Conservation (phyloP, 164 flowering plant species). For the Sextonia rubra region DNA sequence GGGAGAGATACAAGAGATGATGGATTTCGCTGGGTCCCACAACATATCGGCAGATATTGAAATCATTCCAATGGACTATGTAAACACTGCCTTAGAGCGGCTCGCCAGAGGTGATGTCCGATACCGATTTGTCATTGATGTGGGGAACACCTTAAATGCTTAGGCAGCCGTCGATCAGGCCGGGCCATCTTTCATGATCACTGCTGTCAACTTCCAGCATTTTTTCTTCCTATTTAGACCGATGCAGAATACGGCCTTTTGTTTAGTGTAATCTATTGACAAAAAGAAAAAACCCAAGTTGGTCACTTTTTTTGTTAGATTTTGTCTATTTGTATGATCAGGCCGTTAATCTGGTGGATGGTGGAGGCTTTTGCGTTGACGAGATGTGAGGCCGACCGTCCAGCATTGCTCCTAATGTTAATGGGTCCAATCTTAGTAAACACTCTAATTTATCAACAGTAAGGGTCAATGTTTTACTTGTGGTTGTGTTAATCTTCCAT, state of each 20-base stretch:
- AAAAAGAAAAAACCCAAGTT: neutral
- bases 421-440: too few relatives aligned
- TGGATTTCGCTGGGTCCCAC: conserved; percentile 52
- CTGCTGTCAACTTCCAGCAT: neutral
- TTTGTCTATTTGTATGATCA: too few relatives aligned
- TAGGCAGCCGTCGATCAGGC: neutral
- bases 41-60: conserved; percentile 42
- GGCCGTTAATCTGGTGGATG: too few relatives aligned
- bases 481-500: too few relatives aligned
- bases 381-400: too few relatives aligned
- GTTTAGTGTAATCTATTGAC: neutral
- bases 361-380: too few relatives aligned
- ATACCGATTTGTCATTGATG: conserved; percentile 50
- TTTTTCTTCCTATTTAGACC: neutral
- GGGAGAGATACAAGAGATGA: conserved; percentile 65
- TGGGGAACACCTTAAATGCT: conserved; percentile 15
- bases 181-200: neutral
- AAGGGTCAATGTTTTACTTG: too few relatives aligned
- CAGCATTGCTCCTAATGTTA: too few relatives aligned
- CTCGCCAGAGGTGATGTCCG: conserved; percentile 40
- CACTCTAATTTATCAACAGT: too few relatives aligned
- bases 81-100: conserved; percentile 50
- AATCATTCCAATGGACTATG: conserved; percentile 37
- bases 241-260: neutral
- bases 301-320: neutral